Base-by-base conservation (phyloP, 2,329 filamentous ascomycete genomes). In the Botrytis deweyae region DNA sequence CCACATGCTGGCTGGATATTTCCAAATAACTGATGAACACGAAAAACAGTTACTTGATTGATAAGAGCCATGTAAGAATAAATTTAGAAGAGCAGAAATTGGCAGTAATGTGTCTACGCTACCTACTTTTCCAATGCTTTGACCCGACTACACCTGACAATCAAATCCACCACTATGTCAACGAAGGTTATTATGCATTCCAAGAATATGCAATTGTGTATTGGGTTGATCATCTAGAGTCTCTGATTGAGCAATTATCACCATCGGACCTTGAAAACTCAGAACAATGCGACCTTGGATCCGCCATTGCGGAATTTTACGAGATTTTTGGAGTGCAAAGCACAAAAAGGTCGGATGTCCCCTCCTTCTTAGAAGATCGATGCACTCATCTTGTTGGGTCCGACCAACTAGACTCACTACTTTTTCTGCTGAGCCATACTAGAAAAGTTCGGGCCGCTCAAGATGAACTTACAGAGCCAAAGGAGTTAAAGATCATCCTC, bases 191-290 rank as follows among this genome's bases (percentile, higher is more conserved):
- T 73, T 78, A 78, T 68, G 69, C 77, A 18, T 80, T 82, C 70
- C 76, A 77, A 68, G 80, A 81, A 63, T 82, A 81, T 70, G 80
- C 80, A 1, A 72, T 76, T 36, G 72, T 77, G 20, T 74, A 80
- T 49, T 82, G 81, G 80, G 55, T 77, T 22, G 52, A 78, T 16
- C 81, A 82, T 67, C 40, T 82, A 14, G 46, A 69, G 9, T 52
- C 49, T 8, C 10, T 58, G 33, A 33, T 58, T 20, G 25, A 52
- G 25, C 22, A n/a, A 18, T 33, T 69, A 18, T 38, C 25, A 33
- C 33, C 40, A 10, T 33, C 64, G 44, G 65, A 68, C 46, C 38
- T 74, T 16, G 33, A 72, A 55, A 58, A 77, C 76, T 4, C 73
- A 3, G 36, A 42, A 14, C 36, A 63, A 80, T 4, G 71, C 76